These are phyloP conservation scores for Periconia digitata DNA, from an alignment of 2,329 filamentous ascomycete species.

Conservation along the genomic window DNA sequence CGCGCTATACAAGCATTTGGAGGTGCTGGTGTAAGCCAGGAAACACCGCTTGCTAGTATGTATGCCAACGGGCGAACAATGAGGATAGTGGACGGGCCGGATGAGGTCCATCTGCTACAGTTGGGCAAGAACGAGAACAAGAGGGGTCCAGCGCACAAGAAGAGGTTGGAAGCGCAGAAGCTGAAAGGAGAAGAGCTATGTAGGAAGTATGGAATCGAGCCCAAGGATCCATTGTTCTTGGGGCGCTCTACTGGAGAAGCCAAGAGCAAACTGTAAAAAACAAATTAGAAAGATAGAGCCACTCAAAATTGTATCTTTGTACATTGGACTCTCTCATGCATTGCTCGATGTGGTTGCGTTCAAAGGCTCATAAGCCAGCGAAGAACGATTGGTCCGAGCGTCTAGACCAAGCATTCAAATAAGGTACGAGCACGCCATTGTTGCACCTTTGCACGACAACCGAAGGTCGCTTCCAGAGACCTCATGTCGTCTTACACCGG, in stretches of 20 bases:
- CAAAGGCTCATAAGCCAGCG: neutral
- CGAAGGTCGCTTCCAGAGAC: too few species aligned
- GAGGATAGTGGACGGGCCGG: conserved; percentile 86
- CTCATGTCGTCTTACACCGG: conserved; percentile 49
- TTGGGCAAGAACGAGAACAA: conserved; percentile 80
- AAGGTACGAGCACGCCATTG: neutral
- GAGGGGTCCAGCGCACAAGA: conserved; percentile 62
- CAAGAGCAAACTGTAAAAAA: conserved; percentile 42
- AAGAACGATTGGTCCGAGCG: neutral
- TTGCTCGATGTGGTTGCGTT: too few species aligned
- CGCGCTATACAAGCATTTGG: conserved; percentile 92
- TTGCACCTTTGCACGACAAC: too few species aligned
- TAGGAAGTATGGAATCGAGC: conserved; percentile 57
- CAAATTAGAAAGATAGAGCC: neutral
- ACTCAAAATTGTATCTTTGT: too few species aligned
- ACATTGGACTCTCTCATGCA: too few species aligned
- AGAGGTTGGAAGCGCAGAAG: conserved; percentile 65
- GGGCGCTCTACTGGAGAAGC: conserved; percentile 44
- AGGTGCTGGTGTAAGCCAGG: conserved; percentile 87
- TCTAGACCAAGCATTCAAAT: too few species aligned
- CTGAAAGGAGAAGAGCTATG: conserved; percentile 67
- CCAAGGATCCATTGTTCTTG: conserved; percentile 46
- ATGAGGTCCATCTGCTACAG: conserved; percentile 83
- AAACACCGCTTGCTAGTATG: conserved; percentile 80
- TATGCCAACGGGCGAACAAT: conserved; percentile 81